These are phyloP conservation scores for Proliferodiscus dingleyae DNA, from an alignment of 2,329 filamentous ascomycete species.

Conservation along the genomic window DNA sequence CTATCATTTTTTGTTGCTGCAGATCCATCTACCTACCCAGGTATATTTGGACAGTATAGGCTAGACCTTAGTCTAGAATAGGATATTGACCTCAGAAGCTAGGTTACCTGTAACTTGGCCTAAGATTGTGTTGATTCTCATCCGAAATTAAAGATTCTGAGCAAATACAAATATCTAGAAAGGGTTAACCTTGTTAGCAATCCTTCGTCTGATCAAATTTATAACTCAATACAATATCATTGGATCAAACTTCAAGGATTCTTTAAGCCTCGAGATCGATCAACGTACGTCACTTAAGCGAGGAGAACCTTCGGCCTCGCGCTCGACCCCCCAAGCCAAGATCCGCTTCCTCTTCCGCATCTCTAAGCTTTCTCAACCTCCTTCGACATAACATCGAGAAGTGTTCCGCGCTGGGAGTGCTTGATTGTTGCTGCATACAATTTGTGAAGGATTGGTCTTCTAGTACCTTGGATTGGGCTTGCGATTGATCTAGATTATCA, in stretches of 20 bases:
- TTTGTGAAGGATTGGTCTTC: conserved; percentile 2
- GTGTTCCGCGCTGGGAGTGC: conserved; percentile 15
- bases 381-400: conserved; percentile 10
- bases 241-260: no score
- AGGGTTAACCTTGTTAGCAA: no score
- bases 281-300: conserved; percentile 5
- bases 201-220: no score
- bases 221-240: no score
- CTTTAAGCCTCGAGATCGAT: no score
- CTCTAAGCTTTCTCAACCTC: conserved; percentile 2
- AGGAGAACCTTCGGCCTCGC: no score
- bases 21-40: no score
- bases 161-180: background rate
- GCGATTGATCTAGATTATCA: background rate
- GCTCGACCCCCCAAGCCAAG: no score
- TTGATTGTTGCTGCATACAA: conserved; percentile 8
- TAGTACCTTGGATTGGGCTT: background rate
- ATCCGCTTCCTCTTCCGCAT: conserved; percentile 3
- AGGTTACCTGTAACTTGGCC: no score
- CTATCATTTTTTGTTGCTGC: no score
- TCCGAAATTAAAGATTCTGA: background rate
- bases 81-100: background rate
- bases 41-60: background rate
- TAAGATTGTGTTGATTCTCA: no score
- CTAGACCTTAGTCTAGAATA: background rate